phyloP scores from a whole-genome alignment of 495 filamentous ascomycete genomes.

The Penicillium robsamsonii region DNA sequence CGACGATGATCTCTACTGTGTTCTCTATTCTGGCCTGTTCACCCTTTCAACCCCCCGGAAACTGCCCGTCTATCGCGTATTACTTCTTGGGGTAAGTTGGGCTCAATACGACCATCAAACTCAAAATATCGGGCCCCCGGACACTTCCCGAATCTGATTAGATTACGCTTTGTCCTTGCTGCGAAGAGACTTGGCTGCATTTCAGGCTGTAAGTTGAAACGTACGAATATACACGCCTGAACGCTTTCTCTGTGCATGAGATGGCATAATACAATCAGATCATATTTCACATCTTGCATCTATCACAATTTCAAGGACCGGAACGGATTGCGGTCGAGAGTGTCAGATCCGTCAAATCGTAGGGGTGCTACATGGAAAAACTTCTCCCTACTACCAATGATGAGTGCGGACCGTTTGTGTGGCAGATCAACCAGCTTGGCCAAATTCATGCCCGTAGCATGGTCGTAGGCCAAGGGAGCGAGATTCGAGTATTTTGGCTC shows the following conservation, averaged over 20 bases:
- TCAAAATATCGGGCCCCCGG: not conserved
- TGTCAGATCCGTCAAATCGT: slow-evolving; percentile 46
- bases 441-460: slow-evolving; percentile 57
- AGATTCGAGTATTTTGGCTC: slow-evolving; percentile 58
- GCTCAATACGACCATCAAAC: not conserved
- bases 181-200: not conserved
- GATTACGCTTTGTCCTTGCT: not conserved
- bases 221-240: not conserved
- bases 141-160: not conserved
- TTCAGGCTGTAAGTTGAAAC: too few species aligned
- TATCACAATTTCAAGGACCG: slow-evolving; percentile 48
- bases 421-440: slow-evolving; percentile 58
- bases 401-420: slow-evolving; percentile 56
- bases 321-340: slow-evolving; percentile 47
- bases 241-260: too few species aligned
- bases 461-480: slow-evolving; percentile 57
- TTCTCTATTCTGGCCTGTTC: not conserved
- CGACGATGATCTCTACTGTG: not conserved
- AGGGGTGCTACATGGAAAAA: slow-evolving; percentile 49
- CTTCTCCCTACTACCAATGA: slow-evolving; percentile 53
- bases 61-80: not conserved
- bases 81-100: not conserved
- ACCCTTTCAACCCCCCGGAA: too few species aligned
- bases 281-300: not conserved
- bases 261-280: too few species aligned